phyloP scores from a whole-genome alignment of 257 asterid species.

The Fraxinus quadrangulata region DNA sequence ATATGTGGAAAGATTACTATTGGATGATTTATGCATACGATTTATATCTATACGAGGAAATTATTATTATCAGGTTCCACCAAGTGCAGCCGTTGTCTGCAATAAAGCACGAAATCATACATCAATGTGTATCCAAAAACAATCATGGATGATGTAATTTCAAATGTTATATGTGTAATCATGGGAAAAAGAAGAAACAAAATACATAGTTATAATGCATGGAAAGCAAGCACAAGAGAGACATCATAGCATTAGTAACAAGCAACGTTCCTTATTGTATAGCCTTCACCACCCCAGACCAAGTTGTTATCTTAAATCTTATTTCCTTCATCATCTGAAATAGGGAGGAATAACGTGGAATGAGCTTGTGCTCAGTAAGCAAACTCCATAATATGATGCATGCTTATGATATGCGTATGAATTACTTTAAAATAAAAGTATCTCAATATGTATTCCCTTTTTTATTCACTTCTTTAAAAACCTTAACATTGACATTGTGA shows the following conservation, averaged over 20 bases:
- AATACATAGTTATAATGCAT: background rate
- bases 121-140: conserved; percentile 19
- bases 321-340: no score
- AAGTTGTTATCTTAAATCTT: background rate
- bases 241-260: conserved; percentile 69
- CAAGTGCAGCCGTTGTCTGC: conserved; percentile 91
- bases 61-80: conserved; percentile 68
- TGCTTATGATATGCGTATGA: no score
- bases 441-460: no score
- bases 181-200: background rate
- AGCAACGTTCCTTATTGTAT: conserved; percentile 64
- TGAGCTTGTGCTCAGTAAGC: no score
- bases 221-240: background rate
- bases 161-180: background rate
- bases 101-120: conserved; percentile 28
- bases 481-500: no score
- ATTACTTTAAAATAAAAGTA: no score
- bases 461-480: no score
- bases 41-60: no score
- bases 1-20: no score
- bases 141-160: background rate
- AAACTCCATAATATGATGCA: no score
- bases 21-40: no score
- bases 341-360: no score
- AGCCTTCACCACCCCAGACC: conserved; percentile 75